Evolutionary conservation across 257 asterid species (phyloP).

Genomic region (Lantana camara): DNA sequence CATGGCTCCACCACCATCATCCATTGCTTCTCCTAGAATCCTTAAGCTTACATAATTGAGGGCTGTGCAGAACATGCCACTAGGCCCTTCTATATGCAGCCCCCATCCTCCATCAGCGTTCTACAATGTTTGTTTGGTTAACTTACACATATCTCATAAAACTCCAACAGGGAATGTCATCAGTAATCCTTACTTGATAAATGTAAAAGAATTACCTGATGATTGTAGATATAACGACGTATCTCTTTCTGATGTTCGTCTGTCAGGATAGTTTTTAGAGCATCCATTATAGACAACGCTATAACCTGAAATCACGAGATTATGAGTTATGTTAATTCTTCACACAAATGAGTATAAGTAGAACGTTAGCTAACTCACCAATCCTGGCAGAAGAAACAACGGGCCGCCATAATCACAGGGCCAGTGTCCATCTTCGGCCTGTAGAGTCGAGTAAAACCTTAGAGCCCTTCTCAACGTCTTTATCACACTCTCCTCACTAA

Average conservation of each 20-base stretch:
- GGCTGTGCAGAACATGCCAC: slow-evolving; percentile 69
- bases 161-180: no score
- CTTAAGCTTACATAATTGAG: slow-evolving; percentile 60
- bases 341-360: no score
- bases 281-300: slow-evolving; percentile 52
- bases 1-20: slow-evolving; percentile 46
- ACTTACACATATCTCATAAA: no score
- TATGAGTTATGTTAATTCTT: no score
- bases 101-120: slow-evolving; percentile 91
- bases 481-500: slow-evolving; percentile 47
- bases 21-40: slow-evolving; percentile 51
- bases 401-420: slow-evolving; percentile 85
- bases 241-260: slow-evolving; percentile 60
- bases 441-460: slow-evolving; percentile 55
- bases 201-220: no score
- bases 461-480: slow-evolving; percentile 47
- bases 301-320: slow-evolving; percentile 45
- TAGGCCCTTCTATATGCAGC: slow-evolving; percentile 67
- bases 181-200: no score
- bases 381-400: slow-evolving; percentile 63
- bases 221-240: slow-evolving; percentile 62
- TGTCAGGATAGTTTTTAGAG: slow-evolving; percentile 41
- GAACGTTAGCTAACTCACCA: slow-evolving; percentile 46
- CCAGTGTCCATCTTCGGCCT: slow-evolving; percentile 85
- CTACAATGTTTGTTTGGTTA: no score